Conservation (phyloP, 106 monocot species). For the Acanthochlamys bracteata region DNA sequence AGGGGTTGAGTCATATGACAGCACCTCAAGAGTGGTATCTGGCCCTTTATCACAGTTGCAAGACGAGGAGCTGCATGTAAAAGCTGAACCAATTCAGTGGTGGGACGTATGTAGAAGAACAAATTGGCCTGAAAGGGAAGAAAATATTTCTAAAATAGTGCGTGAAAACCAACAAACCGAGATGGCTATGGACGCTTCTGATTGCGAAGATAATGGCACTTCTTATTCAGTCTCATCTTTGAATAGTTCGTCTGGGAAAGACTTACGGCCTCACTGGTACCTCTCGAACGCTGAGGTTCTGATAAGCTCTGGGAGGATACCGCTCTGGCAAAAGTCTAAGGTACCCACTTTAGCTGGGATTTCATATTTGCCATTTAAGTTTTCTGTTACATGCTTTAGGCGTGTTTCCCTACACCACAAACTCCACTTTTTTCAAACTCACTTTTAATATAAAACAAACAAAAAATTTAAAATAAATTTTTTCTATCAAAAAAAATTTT, state of each 20-base stretch:
- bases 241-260: constrained; percentile 27
- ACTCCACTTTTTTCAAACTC: too few relatives aligned
- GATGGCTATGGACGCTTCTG: constrained; percentile 32
- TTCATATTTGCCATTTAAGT: too few relatives aligned
- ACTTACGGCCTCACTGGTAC: constrained; percentile 48
- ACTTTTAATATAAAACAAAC: too few relatives aligned
- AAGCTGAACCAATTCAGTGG: constrained; percentile 89
- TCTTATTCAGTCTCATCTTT: constrained; percentile 21
- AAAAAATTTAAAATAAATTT: too few relatives aligned
- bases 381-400: too few relatives aligned
- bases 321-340: constrained; percentile 90
- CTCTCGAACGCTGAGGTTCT: constrained; percentile 93
- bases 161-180: constrained; percentile 19
- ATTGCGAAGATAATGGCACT: constrained; percentile 42
- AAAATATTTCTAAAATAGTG: constrained; percentile 31
- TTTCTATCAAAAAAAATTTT: too few relatives aligned
- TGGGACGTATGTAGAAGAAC: constrained; percentile 94
- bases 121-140: constrained; percentile 92
- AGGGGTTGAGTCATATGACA: constrained; percentile 44
- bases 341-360: constrained; percentile 14
- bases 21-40: constrained; percentile 33
- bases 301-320: constrained; percentile 46
- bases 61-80: constrained; percentile 80
- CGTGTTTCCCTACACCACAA: too few relatives aligned
- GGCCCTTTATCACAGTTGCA: constrained; percentile 39